phyloP scores from a whole-genome alignment of 2,329 filamentous ascomycete species.

The Ceratocystis variospora region DNA sequence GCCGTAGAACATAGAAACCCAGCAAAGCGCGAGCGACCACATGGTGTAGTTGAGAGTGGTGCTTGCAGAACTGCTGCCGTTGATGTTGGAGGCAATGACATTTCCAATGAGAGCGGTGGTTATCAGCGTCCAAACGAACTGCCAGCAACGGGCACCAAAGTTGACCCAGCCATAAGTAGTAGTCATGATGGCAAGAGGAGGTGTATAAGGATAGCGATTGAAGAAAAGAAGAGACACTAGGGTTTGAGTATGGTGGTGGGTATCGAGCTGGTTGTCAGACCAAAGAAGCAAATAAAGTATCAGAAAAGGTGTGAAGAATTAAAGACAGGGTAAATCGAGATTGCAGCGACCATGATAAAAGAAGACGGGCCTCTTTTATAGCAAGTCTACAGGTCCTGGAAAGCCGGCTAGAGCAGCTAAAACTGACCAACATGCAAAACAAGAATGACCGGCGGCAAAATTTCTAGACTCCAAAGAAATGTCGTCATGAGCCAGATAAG shows the following conservation, averaged over 20 bases:
- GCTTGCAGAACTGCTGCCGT: constrained; percentile 31
- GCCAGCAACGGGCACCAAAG: constrained; percentile 33
- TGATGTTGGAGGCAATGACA: constrained; percentile 38
- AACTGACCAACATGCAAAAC: not conserved
- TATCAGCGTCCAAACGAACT: constrained; percentile 40
- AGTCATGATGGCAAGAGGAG: constrained; percentile 24
- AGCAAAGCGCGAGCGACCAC: constrained; percentile 53
- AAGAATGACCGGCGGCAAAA: not conserved
- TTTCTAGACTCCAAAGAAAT: not conserved
- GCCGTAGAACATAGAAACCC: constrained; percentile 52
- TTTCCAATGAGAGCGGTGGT: constrained; percentile 45
- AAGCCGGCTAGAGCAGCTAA: not conserved
- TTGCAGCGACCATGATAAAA: not conserved
- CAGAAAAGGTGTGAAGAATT: no score
- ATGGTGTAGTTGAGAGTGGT: constrained; percentile 51
- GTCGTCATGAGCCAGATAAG: not conserved
- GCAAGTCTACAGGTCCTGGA: not conserved
- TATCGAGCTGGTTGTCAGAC: not conserved
- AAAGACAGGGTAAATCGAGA: not conserved
- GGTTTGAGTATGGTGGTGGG: not conserved
- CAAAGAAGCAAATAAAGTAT: no score
- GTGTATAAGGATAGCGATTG: not conserved
- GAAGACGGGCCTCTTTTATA: not conserved
- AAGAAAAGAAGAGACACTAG: not conserved
- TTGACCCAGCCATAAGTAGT: constrained; percentile 28